Base-by-base conservation (phyloP, 805 yeast species). In the Osmozyma mogii region DNA sequence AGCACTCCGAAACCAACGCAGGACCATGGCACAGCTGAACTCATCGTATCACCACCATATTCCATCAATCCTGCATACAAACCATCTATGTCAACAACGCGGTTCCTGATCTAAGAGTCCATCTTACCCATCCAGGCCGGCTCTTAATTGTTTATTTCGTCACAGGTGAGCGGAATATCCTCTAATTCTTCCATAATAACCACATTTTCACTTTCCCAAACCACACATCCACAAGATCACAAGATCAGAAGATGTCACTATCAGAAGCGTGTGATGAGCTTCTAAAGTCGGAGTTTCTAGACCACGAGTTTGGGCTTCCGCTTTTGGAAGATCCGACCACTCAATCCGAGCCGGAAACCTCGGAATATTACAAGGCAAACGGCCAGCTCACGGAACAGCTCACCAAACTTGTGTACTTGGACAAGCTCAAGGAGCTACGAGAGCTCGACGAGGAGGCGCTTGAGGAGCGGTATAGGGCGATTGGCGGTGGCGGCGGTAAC, bases 231-330 rank as follows among this genome's bases (percentile, higher is more conserved):
- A n/a, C n/a, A n/a, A n/a, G n/a, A n/a, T n/a, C n/a, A n/a, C n/a
- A n/a, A n/a, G n/a, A n/a, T 5, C 20, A 12, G 9, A 14, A 8
- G 20, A 30, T 30, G 33, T 24, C 31, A 3, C 32, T 40, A 9
- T 22, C 35, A 4, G 31, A 32, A 8, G 45, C 49, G 3, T 56
- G 60, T 31, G 56, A 54, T 22, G 30, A 32, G 6, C 29, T 56
- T 12, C 30, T 53, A 6, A 17, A 34, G 5, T 20, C 37, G 14
- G 39, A 43, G 3, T 25, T 52, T 11, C 53, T 57, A 18, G 30
- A 44, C 5, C 66, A 56, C 32, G 47, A 48, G 22, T 58, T 49
- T 35, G 67, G 67, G 4, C 37, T 59, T 8, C 65, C 60, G 3
- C 31, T n/a, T 11, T 26, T 46, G 5, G 33, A 44, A 40, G 36